These are phyloP conservation scores for Aspergillus chevalieri DNA, from an alignment of 2,329 filamentous ascomycete genomes.

Conservation along the genomic window DNA sequence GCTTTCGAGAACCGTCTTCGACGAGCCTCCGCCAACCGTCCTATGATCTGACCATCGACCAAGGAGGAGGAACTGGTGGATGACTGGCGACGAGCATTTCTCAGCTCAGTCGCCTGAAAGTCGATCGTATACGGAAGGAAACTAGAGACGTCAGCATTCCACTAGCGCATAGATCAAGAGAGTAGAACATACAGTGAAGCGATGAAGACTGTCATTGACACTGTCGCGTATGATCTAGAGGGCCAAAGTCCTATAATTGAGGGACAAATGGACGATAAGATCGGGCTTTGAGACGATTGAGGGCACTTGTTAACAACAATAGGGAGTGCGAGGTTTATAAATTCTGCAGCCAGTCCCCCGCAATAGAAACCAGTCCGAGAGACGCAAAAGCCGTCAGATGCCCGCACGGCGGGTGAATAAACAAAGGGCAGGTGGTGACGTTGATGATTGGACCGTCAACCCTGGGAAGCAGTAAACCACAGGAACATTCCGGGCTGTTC, in stretches of 20 bases:
- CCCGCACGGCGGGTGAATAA: constrained; percentile 8
- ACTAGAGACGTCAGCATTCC: constrained; percentile 12
- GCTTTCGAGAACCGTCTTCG: constrained; percentile 13
- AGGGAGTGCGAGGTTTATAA: not conserved
- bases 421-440: constrained; percentile 6
- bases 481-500: constrained; percentile 15
- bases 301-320: not conserved
- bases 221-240: not conserved
- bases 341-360: not conserved
- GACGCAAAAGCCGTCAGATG: constrained; percentile 9
- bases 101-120: constrained; percentile 22
- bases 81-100: constrained; percentile 16
- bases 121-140: constrained; percentile 35
- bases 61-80: constrained; percentile 15
- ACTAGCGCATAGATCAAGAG: not conserved
- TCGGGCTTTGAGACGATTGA: not conserved
- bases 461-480: constrained; percentile 1
- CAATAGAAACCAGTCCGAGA: constrained; percentile 5
- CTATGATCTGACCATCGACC: constrained; percentile 19
- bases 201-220: constrained; percentile 29
- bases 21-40: constrained; percentile 16
- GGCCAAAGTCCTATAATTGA: not conserved
- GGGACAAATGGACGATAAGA: not conserved
- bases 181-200: constrained; percentile 26
- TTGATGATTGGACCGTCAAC: constrained; percentile 12